Evolutionary conservation across 208 protist species (phyloP).

Genomic region (Trypanosoma grayi): DNA sequence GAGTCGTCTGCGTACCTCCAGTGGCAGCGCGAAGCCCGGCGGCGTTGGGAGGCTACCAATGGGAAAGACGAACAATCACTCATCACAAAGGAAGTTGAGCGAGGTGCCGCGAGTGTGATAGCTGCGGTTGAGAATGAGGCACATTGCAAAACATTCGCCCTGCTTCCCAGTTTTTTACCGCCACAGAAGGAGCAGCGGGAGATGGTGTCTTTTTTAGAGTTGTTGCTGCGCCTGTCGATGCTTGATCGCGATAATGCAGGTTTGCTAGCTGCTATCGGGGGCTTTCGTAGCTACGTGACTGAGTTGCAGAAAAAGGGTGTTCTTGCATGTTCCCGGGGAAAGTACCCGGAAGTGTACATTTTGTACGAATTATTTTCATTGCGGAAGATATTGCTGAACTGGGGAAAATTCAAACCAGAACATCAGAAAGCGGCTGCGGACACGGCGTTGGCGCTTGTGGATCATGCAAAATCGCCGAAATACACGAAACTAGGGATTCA

Average conservation of each 20-base stretch:
- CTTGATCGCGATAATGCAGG: conserved; percentile 21
- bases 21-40: conserved; percentile 36
- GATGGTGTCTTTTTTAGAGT: conserved; percentile 45
- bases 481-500: conserved; percentile 7
- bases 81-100: background rate
- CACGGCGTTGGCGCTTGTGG: conserved; percentile 16
- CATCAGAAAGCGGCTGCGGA: conserved; percentile 4
- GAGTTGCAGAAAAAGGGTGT: conserved; percentile 34
- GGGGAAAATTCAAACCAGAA: conserved; percentile 27
- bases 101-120: conserved; percentile 5
- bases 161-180: too few relatives aligned
- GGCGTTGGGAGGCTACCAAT: conserved; percentile 9
- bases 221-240: conserved; percentile 44
- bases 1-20: conserved; percentile 34
- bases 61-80: background rate
- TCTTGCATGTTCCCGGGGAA: conserved; percentile 20
- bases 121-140: background rate
- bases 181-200: conserved; percentile 16
- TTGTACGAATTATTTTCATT: conserved; percentile 63
- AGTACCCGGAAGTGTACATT: conserved; percentile 45
- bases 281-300: conserved; percentile 35
- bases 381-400: conserved; percentile 38
- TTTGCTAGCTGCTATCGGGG: conserved; percentile 23
- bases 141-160: too few relatives aligned
- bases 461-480: conserved; percentile 16